Conservation (phyloP, 2,329 filamentous ascomycete genomes). For the Aspergillus piperis region DNA sequence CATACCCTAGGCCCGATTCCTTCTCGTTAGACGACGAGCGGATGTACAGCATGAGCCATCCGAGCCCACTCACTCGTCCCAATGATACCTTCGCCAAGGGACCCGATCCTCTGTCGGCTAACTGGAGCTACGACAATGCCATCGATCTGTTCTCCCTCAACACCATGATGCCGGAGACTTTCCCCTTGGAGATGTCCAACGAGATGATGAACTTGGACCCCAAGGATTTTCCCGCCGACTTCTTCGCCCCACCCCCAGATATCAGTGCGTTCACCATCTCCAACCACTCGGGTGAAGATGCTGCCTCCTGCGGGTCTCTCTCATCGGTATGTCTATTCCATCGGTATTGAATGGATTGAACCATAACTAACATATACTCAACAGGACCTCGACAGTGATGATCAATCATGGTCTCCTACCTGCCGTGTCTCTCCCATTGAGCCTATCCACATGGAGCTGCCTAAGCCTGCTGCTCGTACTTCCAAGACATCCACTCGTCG, state of each 20-base stretch:
- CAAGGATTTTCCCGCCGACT: slow-evolving; percentile 34
- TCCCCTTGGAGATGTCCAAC: slow-evolving; percentile 34
- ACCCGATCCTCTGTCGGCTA: slow-evolving; percentile 38
- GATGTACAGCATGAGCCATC: slow-evolving; percentile 16
- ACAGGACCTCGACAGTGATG: slow-evolving; percentile 39
- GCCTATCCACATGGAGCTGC: slow-evolving; percentile 13
- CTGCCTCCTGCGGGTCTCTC: slow-evolving; percentile 25
- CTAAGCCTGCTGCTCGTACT: slow-evolving; percentile 5
- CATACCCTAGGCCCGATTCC: slow-evolving; percentile 14
- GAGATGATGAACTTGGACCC: slow-evolving; percentile 31
- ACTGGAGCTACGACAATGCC: slow-evolving; percentile 39
- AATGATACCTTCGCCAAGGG: slow-evolving; percentile 18
- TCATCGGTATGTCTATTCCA: slow-evolving; percentile 22
- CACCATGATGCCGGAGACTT: slow-evolving; percentile 33
- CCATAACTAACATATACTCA: not conserved
- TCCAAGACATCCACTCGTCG: slow-evolving; percentile 12
- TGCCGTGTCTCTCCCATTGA: slow-evolving; percentile 23
- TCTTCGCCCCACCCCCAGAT: slow-evolving; percentile 31
- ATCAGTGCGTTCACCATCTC: slow-evolving; percentile 37
- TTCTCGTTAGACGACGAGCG: slow-evolving; percentile 19
- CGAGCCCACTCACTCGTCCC: slow-evolving; percentile 15
- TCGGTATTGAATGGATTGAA: no score
- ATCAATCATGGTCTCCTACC: slow-evolving; percentile 34
- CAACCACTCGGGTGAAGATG: slow-evolving; percentile 31
- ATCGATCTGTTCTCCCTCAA: slow-evolving; percentile 38